These are phyloP conservation scores for Camellia granthamiana DNA, from an alignment of 148 eudicot genomes.

Conservation along the genomic window DNA sequence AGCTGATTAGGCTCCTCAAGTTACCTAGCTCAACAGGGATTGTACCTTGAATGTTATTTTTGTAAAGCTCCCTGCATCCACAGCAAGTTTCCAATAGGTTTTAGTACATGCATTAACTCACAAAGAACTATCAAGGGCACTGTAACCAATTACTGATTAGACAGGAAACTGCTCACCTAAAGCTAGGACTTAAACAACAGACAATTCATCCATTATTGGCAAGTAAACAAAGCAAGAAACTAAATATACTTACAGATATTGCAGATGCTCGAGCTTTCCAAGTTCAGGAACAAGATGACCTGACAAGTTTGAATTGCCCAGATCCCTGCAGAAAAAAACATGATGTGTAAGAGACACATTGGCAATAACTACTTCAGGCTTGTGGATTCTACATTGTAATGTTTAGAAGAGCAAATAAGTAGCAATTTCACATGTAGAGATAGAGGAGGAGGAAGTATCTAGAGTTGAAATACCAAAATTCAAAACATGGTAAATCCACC, in stretches of 20 bases:
- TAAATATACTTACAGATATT: constrained; percentile 65
- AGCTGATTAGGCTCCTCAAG: constrained; percentile 70
- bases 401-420: neutral
- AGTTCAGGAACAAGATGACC: constrained; percentile 88
- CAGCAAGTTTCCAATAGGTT: neutral
- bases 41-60: constrained; percentile 64
- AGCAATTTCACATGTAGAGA: neutral
- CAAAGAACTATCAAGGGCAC: neutral
- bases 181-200: neutral
- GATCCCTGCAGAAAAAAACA: constrained; percentile 57
- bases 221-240: neutral
- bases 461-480: neutral
- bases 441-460: neutral
- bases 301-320: constrained; percentile 78
- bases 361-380: neutral
- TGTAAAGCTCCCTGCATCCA: constrained; percentile 75
- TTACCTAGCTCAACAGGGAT: constrained; percentile 78
- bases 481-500: neutral
- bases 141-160: neutral
- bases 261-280: constrained; percentile 84
- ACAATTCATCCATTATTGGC: neutral
- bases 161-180: neutral
- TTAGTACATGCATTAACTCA: neutral
- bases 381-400: too few species aligned
- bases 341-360: neutral